Evolutionary conservation across 768 basidiomycete genomes (phyloP), one percentile per base, ranked within the genome.

Genomic region (Trametes elegans): DNA sequence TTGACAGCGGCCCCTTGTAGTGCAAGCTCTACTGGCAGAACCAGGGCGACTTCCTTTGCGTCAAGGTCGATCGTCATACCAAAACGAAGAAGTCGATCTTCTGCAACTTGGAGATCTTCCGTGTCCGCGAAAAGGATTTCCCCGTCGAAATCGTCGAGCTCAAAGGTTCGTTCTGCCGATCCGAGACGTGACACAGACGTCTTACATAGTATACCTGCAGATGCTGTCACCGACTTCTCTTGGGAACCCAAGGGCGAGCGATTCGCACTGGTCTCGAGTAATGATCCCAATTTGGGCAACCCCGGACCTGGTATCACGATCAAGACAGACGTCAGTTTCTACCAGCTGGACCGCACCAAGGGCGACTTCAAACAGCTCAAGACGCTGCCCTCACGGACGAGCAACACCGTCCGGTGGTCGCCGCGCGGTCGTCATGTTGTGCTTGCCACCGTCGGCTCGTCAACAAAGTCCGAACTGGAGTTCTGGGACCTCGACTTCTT

Each of bases 1-100:
- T 11, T 46, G 18, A 36, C 35, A 18, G 19, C 26, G 14, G 19
- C 28, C 31, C 9, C 7, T n/a, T 35, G 19, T 65, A 98, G 95
- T 98, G 96, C 71, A 97, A 97, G 74, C 81, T 99, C 38, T 88
- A 89, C 72, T 99, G 93, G 94, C 97, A 99, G 76, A 96, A 94
- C 66, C 90, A 94, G 68, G 97, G 96, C 31, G 94, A 98, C 71
- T 98, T 92, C 76, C 83, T 99, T 14, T 98, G 97, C 66, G 96
- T 98, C 71, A 98, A 97, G 74, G 97, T 99, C 51, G 97, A 98
- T 74, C 88, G 96, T 45, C 94, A 97, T 70, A 95, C 94, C 23
- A 98, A 98, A 76, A 96, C 96, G 5, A 97, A 96, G 74, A 98
- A 98, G 75, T 94, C 94, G 4, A 93, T 90, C 27, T 98, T 93